A percentile compares a stretch with the other conserved stretches of the same genome.
These are phyloP conservation scores for Chenopodium quinoa DNA, from an alignment of 148 eudicot genomes.

Conservation along the genomic window DNA sequence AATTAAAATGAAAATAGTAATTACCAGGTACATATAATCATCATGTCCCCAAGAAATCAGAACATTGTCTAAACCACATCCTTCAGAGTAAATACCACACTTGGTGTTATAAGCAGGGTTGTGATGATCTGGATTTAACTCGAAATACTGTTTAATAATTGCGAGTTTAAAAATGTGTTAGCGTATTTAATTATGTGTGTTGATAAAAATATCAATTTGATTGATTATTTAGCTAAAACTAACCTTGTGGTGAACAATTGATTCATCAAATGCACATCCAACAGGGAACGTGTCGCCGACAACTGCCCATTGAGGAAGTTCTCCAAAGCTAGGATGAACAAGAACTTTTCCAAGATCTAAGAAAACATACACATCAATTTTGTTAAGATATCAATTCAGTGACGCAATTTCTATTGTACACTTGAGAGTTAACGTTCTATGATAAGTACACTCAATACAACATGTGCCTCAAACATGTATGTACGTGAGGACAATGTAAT, in stretches of 20 bases:
- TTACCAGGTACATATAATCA: constrained; percentile 72
- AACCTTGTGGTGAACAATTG: constrained; percentile 89
- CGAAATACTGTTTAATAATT: constrained; percentile 40
- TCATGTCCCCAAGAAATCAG: constrained; percentile 63
- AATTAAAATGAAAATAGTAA: constrained; percentile 4
- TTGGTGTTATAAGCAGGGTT: constrained; percentile 57
- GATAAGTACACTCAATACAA: background rate
- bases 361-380: background rate
- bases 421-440: background rate
- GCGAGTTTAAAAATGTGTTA: background rate
- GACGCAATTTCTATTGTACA: background rate
- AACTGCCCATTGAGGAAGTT: constrained; percentile 94
- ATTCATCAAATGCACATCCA: constrained; percentile 83
- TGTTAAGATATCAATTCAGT: background rate
- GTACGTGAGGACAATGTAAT: background rate
- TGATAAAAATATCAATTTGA: background rate
- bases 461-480: background rate
- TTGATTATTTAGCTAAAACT: background rate
- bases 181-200: background rate
- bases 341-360: constrained; percentile 95
- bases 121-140: constrained; percentile 41
- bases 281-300: constrained; percentile 93
- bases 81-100: constrained; percentile 45
- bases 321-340: constrained; percentile 75
- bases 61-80: constrained; percentile 63